Conservation (phyloP, 2,329 filamentous ascomycete genomes). For the Hymenoscyphus salicellus region DNA sequence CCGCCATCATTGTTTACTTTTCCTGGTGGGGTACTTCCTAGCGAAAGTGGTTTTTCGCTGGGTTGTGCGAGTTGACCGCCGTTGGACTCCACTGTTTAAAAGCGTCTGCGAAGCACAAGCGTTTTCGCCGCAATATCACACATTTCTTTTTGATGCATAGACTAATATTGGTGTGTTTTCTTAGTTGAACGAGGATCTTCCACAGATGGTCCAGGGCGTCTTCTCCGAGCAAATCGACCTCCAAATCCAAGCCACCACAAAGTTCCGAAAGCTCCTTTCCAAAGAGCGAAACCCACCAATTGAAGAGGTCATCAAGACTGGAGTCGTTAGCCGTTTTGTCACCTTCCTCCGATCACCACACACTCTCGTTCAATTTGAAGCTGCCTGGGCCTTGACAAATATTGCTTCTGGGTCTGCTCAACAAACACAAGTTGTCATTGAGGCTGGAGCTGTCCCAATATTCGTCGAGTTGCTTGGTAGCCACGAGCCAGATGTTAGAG, state of each 20-base stretch:
- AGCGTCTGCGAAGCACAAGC: conserved; percentile 9
- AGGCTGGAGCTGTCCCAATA: conserved; percentile 95
- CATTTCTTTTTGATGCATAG: conserved; percentile 16
- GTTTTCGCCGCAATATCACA: conserved; percentile 13
- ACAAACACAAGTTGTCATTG: conserved; percentile 98
- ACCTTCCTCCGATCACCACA: conserved; percentile 97
- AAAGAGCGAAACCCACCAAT: conserved; percentile 99
- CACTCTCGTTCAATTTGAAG: conserved; percentile 97
- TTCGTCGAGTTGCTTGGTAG: conserved; percentile 95
- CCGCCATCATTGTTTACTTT: conserved; percentile 27
- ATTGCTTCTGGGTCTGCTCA: conserved; percentile 96
- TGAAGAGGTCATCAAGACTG: conserved; percentile 98
- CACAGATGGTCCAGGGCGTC: conserved; percentile 95
- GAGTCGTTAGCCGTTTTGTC: conserved; percentile 94
- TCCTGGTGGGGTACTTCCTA: conserved; percentile 31
- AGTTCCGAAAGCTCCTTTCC: conserved; percentile 95
- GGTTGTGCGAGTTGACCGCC: conserved; percentile 24
- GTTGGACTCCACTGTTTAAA: conserved; percentile 19
- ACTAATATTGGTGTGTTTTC: conserved; percentile 19
- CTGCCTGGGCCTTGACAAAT: conserved; percentile 98
- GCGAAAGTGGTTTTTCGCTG: conserved; percentile 33
- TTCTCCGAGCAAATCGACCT: conserved; percentile 98
- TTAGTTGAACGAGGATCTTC: conserved; percentile 95
- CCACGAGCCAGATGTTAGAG: conserved; percentile 94
- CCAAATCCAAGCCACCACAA: conserved; percentile 96